Evolutionary conservation across 1,139 yeast species (phyloP).

Genomic region (Saccharomyces hybrid): DNA sequence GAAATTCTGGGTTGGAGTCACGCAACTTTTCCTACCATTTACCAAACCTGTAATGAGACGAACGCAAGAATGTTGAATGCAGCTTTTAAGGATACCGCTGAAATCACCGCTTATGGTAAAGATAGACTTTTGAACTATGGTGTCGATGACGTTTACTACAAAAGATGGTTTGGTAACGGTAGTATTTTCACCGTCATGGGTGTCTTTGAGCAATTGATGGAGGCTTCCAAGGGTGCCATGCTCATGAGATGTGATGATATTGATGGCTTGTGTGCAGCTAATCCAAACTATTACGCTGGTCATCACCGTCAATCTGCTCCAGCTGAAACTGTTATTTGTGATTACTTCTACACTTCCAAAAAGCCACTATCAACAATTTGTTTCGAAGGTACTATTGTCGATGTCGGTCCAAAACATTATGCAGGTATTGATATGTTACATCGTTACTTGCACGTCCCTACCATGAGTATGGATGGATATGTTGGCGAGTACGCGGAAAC

Average conservation of each 20-base stretch:
- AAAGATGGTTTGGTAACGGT: conserved; percentile 33
- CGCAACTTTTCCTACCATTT: conserved; percentile 10
- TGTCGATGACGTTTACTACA: conserved; percentile 21
- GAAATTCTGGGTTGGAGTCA: conserved; percentile 7
- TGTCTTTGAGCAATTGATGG: conserved; percentile 28
- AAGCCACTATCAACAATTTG: conserved; percentile 25
- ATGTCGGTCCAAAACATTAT: conserved; percentile 21
- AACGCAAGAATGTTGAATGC: conserved; percentile 11
- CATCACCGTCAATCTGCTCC: conserved; percentile 35
- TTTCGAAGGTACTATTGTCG: conserved; percentile 22
- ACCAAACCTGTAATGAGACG: conserved; percentile 12
- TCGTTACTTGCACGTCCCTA: conserved; percentile 26
- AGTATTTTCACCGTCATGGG: conserved; percentile 35
- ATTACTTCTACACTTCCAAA: conserved; percentile 26
- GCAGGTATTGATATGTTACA: conserved; percentile 30
- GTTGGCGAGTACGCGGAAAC: conserved; percentile 29
- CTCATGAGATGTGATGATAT: conserved; percentile 35
- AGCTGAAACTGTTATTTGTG: conserved; percentile 34
- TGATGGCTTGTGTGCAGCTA: conserved; percentile 32
- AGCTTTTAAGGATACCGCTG: conserved; percentile 21
- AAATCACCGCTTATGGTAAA: conserved; percentile 26
- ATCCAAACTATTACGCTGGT: conserved; percentile 34
- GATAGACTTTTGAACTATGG: conserved; percentile 26
- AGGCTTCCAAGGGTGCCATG: conserved; percentile 30
- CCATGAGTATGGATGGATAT: conserved; percentile 16